Evolutionary conservation across 78 protist genomes (phyloP).

Genomic region (Dictyostelium firmibasis): DNA sequence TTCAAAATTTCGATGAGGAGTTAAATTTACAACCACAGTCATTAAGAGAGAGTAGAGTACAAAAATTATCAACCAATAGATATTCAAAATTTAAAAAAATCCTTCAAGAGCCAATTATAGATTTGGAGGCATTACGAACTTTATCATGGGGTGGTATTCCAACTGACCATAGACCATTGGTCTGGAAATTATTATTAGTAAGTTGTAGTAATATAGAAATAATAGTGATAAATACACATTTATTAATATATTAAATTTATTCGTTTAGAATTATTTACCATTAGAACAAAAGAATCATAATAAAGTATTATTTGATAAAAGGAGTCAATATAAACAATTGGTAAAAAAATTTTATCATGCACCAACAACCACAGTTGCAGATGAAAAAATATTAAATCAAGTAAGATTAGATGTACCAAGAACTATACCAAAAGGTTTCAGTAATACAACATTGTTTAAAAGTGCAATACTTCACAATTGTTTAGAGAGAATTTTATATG

Average conservation of each 20-base stretch:
- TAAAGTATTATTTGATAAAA: conserved; percentile 34
- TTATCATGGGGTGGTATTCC: conserved; percentile 65
- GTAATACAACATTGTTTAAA: conserved; percentile 32
- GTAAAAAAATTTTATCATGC: conserved; percentile 37
- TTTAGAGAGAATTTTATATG: conserved; percentile 65
- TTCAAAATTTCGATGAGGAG: neutral
- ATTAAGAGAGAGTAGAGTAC: neutral
- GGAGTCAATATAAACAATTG: conserved; percentile 66
- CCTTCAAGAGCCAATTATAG: neutral
- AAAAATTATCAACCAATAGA: neutral
- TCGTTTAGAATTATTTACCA: conserved; percentile 60
- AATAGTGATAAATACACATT: too few relatives aligned
- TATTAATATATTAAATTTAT: neutral
- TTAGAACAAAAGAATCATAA: conserved; percentile 31
- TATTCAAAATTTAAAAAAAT: conserved; percentile 17
- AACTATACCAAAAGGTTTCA: conserved; percentile 73
- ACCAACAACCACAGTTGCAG: neutral
- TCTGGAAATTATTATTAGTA: conserved; percentile 62
- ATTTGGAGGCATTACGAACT: conserved; percentile 22
- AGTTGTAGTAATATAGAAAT: neutral
- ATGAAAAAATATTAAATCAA: conserved; percentile 56
- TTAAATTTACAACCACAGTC: neutral
- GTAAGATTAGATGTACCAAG: conserved; percentile 73
- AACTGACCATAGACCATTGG: conserved; percentile 53
- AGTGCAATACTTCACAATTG: conserved; percentile 32